phyloP scores from a whole-genome alignment of 306 rosid species.

The Cucurbita ficifolia region DNA sequence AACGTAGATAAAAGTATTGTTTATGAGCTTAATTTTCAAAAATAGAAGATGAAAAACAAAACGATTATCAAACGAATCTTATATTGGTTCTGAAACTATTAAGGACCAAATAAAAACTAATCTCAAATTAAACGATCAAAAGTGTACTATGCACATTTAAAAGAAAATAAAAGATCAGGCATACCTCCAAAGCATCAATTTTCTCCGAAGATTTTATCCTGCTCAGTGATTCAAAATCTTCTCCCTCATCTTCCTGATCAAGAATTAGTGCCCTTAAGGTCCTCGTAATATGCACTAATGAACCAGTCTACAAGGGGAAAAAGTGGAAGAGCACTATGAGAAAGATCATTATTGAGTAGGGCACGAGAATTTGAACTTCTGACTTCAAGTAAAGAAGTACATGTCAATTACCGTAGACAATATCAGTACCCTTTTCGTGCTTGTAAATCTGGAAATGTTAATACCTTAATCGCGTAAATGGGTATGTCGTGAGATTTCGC shows the following conservation, averaged over 20 bases:
- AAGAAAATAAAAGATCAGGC: background rate
- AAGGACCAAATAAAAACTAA: background rate
- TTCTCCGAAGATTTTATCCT: conserved; percentile 44
- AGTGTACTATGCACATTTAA: background rate
- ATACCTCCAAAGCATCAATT: conserved; percentile 86
- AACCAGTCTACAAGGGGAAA: conserved; percentile 33
- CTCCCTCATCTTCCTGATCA: conserved; percentile 58
- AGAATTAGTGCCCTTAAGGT: conserved; percentile 46
- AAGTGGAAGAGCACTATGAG: conserved; percentile 2
- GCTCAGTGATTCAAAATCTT: conserved; percentile 35
- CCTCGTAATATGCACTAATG: conserved; percentile 69
- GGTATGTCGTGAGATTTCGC: conserved; percentile 72
- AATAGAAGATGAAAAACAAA: background rate
- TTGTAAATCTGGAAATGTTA: background rate
- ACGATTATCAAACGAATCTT: background rate
- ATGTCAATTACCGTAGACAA: background rate
- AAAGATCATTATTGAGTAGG: background rate
- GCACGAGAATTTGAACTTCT: background rate
- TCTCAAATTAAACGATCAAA: background rate
- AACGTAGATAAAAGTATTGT: background rate
- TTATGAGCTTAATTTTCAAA: background rate
- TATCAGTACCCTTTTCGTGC: background rate
- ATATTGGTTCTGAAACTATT: background rate
- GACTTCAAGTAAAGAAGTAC: too few relatives aligned
- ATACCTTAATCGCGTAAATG: conserved; percentile 67